Conservation (phyloP, 164 flowering plant genomes). For the Aristolochia californica region DNA sequence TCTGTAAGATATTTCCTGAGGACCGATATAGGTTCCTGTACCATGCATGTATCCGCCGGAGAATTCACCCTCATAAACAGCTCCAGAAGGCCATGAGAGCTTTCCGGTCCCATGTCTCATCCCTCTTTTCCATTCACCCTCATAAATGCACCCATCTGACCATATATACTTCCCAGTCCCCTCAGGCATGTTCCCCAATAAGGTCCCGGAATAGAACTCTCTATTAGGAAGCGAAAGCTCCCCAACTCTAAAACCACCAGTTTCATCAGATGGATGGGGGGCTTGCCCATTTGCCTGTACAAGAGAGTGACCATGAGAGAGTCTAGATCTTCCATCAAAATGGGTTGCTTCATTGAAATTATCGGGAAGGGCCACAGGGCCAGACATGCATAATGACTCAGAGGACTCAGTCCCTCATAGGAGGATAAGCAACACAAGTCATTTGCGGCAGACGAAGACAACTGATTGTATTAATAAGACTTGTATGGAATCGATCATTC, state of each 20-base stretch:
- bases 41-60: constrained; percentile 91
- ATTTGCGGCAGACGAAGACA: no score
- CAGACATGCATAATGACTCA: constrained; percentile 89
- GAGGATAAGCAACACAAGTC: constrained; percentile 5
- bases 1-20: constrained; percentile 46
- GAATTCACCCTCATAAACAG: constrained; percentile 83
- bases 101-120: constrained; percentile 77
- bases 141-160: constrained; percentile 76
- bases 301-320: constrained; percentile 32
- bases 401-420: constrained; percentile 20
- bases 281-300: constrained; percentile 40
- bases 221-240: constrained; percentile 62
- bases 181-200: constrained; percentile 66
- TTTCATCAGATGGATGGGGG: constrained; percentile 30
- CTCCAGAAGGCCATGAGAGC: constrained; percentile 69
- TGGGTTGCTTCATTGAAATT: constrained; percentile 31
- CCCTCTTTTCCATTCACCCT: constrained; percentile 94
- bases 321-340: constrained; percentile 42
- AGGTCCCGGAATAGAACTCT: constrained; percentile 69
- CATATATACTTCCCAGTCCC: constrained; percentile 79
- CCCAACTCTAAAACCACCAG: constrained; percentile 46
- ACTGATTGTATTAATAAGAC: no score
- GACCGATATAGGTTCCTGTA: constrained; percentile 47
- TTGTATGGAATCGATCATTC: no score
- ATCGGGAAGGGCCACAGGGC: constrained; percentile 46